Conservation (phyloP, 139 green algal species). For the Chlorella sp. region DNA sequence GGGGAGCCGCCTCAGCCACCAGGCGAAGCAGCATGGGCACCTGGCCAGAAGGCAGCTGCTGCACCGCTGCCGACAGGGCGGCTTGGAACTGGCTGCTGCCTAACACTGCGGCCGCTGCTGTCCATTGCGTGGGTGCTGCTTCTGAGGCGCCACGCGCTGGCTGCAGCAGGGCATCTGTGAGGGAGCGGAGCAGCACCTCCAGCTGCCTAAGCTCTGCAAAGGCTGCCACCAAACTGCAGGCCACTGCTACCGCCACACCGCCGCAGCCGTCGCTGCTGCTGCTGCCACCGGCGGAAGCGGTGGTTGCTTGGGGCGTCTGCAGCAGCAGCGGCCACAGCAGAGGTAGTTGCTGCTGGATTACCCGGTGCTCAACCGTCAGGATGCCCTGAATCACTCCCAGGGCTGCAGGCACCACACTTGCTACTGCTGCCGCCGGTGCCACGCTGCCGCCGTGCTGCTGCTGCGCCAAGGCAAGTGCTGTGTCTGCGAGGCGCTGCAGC, state of each 20-base stretch:
- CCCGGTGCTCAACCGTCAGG: constrained; percentile 47
- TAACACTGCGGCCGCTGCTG: constrained; percentile 10
- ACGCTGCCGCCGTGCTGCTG: not conserved
- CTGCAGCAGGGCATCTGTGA: constrained; percentile 32
- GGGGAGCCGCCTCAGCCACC: not conserved
- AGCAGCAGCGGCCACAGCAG: constrained; percentile 44
- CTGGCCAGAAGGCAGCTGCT: constrained; percentile 36
- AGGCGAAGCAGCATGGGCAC: constrained; percentile 25
- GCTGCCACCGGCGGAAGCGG: not conserved
- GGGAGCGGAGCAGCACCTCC: constrained; percentile 42
- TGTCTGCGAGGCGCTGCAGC: constrained; percentile 34
- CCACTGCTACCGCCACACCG: constrained; percentile 20
- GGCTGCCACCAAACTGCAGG: constrained; percentile 32
- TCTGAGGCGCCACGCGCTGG: not conserved
- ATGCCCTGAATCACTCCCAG: constrained; percentile 38
- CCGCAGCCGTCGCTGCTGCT: not conserved
- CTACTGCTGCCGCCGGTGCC: not conserved
- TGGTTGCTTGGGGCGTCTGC: not conserved
- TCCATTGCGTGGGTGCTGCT: not conserved
- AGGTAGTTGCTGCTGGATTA: constrained; percentile 44
- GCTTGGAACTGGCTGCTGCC: not conserved
- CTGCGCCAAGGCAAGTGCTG: constrained; percentile 2
- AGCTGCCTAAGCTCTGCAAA: constrained; percentile 54
- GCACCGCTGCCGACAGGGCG: constrained; percentile 14
- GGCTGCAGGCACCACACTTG: constrained; percentile 6